Evolutionary conservation across 2,329 filamentous ascomycete species (phyloP), one percentile per base, ranked within the genome.

Genomic region (Alternaria tenuissima): DNA sequence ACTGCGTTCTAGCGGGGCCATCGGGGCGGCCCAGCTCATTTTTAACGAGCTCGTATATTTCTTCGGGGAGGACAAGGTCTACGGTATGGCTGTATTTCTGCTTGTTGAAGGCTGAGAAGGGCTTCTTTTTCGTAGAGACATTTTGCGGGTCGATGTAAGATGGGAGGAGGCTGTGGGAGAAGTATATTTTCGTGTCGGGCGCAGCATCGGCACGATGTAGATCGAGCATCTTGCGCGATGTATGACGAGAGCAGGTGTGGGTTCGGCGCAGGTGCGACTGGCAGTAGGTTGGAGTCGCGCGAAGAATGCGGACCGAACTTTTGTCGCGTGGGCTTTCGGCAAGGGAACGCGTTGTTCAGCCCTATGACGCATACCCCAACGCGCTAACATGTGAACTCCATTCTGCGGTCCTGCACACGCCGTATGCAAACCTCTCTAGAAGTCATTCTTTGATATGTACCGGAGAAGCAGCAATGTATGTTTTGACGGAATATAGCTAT

Each of bases 1-100:
- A 96, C 47, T 79, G 78, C 14, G 81, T 70, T 9, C 68, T 75
- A n/a, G 69, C 68, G 9, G 48, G 54, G 9, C 59, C 56, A 24
- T 79, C 64, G 36, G 79, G 78, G 3, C 65, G 72, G 7, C 84
- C 75, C 16, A 93, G 72, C 63, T 85, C 84, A 32, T 83, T 74
- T 67, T 82, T 81, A 4, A 91, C 79, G 18, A 82, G 69, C 26
- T 85, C 81, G 68, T 86, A 88, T 1, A 86, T 66, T 49, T 89
- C 87, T 64, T 87, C 81, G 0, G 93, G 91, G 0, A 96, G 74
- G n/a, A 95, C 82, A 3, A 96, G 76, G 62, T 95, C 90, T 7
- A 89, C 78, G 70, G 88, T 90, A 73, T 94, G 89, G 24, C 89
- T 82, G 73, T 91, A 93, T 38, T 85, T 83, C 52, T 91, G 88